Conservation (phyloP, 106 monocot species). For the Dioscorea dumetorum region DNA sequence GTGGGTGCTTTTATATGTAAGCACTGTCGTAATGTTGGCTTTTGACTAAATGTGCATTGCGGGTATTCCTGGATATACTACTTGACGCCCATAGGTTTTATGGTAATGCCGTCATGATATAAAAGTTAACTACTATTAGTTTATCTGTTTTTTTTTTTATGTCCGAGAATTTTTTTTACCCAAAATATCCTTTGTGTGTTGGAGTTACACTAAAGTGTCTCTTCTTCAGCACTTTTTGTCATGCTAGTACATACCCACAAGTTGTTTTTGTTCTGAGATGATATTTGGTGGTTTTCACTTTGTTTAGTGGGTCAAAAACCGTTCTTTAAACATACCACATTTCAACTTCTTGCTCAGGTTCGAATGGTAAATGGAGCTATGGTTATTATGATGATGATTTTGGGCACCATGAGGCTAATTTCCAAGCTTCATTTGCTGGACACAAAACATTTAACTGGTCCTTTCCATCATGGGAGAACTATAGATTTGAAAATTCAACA, state of each 20-base stretch:
- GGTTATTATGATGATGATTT: conserved; percentile 34
- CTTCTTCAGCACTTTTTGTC: too few species aligned
- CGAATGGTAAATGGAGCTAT: conserved; percentile 18
- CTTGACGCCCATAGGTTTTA: too few species aligned
- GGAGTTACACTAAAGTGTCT: not conserved
- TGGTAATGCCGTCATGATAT: too few species aligned
- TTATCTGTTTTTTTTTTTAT: not conserved
- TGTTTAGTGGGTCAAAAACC: not conserved
- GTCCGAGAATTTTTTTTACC: not conserved
- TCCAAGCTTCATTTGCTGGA: conserved; percentile 29
- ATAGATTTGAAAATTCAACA: conserved; percentile 19
- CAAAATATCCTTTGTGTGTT: not conserved
- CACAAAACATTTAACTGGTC: conserved; percentile 68
- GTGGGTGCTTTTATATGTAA: too few species aligned
- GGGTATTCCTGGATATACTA: too few species aligned
- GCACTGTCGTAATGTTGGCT: too few species aligned
- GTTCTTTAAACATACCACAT: not conserved
- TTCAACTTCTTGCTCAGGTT: conserved; percentile 24
- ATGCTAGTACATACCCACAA: not conserved
- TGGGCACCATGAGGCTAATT: conserved; percentile 14
- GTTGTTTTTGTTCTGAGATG: not conserved
- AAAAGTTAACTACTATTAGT: not conserved
- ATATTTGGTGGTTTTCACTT: not conserved
- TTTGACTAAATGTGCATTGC: too few species aligned
- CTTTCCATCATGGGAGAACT: conserved; percentile 30